Conservation (phyloP, 2,329 filamentous ascomycete genomes). For the Bipolaris bicolor region DNA sequence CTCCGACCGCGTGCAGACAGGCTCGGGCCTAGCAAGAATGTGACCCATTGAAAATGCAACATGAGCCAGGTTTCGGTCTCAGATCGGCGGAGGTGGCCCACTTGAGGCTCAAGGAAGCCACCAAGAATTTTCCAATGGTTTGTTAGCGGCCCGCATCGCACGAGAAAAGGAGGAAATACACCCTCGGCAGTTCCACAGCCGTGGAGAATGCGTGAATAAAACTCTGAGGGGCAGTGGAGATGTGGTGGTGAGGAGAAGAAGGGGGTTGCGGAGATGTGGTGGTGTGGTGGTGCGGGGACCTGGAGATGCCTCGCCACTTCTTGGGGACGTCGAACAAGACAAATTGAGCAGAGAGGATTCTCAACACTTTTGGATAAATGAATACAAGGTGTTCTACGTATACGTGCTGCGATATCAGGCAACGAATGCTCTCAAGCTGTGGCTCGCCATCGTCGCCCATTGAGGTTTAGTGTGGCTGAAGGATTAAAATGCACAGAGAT, state of each 20-base stretch:
- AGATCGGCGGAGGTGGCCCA: constrained; percentile 13
- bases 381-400: not conserved
- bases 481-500: not conserved
- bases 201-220: constrained; percentile 11
- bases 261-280: constrained; percentile 9
- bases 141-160: constrained; percentile 11
- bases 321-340: not conserved
- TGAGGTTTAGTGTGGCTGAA: not conserved
- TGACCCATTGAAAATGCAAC: constrained; percentile 10
- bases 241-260: constrained; percentile 12
- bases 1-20: constrained; percentile 6
- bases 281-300: constrained; percentile 7
- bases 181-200: constrained; percentile 13
- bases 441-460: not conserved
- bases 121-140: constrained; percentile 13
- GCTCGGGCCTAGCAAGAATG: not conserved
- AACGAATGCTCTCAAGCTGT: not conserved
- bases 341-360: not conserved
- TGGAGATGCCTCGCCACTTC: not conserved
- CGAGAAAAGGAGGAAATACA: constrained; percentile 5
- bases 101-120: constrained; percentile 19
- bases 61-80: constrained; percentile 10
- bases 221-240: constrained; percentile 8
- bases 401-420: not conserved
- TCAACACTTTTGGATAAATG: not conserved